These are phyloP conservation scores for Calophaca sinica DNA, from an alignment of 306 rosid genomes.

Conservation along the genomic window DNA sequence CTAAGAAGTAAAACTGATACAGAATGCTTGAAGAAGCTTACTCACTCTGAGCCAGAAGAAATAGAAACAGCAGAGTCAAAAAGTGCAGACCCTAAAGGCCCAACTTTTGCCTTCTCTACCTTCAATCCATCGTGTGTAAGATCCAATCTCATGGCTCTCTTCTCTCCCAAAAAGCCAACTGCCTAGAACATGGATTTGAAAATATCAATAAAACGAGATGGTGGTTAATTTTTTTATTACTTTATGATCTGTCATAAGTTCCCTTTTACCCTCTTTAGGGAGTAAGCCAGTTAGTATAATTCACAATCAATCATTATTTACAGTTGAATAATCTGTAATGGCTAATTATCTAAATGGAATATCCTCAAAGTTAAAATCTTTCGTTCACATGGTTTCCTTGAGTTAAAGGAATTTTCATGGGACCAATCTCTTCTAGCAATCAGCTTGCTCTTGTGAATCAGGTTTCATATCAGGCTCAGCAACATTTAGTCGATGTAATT, in stretches of 20 bases:
- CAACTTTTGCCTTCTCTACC: conserved; percentile 91
- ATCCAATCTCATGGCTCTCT: conserved; percentile 77
- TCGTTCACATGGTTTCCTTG: not conserved
- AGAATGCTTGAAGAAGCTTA: conserved; percentile 57
- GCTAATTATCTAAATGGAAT: conserved; percentile 19
- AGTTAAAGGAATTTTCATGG: conserved; percentile 17
- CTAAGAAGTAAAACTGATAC: conserved; percentile 21
- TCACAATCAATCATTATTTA: conserved; percentile 29
- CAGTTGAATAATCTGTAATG: conserved; percentile 13
- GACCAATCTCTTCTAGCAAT: conserved; percentile 9
- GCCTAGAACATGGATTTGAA: conserved; percentile 62
- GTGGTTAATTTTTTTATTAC: conserved; percentile 31
- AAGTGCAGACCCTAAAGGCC: conserved; percentile 86
- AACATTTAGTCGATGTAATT: not conserved
- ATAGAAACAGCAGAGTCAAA: conserved; percentile 97
- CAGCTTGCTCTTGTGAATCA: conserved; percentile 7
- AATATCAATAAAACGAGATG: conserved; percentile 38
- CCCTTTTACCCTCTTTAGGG: conserved; percentile 4
- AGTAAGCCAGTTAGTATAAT: conserved; percentile 8
- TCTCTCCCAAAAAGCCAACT: conserved; percentile 70
- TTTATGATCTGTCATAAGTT: conserved; percentile 25
- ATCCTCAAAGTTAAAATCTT: conserved; percentile 32
- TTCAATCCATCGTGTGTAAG: conserved; percentile 64
- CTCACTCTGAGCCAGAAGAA: conserved; percentile 73
- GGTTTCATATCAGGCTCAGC: not conserved